phyloP scores from a whole-genome alignment of 495 filamentous ascomycete genomes.

The Aspergillus carlsbadensis region DNA sequence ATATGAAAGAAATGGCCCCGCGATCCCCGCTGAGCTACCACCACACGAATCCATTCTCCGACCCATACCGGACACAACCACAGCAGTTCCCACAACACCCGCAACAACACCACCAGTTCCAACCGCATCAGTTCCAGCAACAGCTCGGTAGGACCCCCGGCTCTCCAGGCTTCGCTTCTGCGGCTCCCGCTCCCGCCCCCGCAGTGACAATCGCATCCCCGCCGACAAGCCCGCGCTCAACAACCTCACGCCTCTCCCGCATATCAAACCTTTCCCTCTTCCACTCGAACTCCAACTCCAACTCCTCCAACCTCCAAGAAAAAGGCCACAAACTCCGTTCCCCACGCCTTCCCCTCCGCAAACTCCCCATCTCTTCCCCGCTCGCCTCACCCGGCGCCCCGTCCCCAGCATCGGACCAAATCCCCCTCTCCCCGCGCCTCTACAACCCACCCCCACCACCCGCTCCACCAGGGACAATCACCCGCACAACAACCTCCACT shows the following conservation, averaged over 20 bases:
- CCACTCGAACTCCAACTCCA: conserved; percentile 35
- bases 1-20: conserved; percentile 1
- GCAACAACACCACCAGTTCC: conserved; percentile 1
- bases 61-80: conserved; percentile 19
- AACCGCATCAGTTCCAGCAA: background rate
- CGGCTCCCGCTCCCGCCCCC: background rate
- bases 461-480: conserved; percentile 15
- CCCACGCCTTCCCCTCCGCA: conserved; percentile 52
- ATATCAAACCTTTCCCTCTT: conserved; percentile 55
- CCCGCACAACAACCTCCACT: conserved; percentile 38
- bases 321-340: conserved; percentile 40
- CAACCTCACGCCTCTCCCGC: conserved; percentile 38
- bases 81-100: conserved; percentile 6
- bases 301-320: conserved; percentile 49
- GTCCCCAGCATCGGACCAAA: conserved; percentile 38
- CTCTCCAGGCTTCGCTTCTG: no score
- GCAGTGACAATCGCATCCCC: background rate
- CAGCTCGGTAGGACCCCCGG: background rate
- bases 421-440: conserved; percentile 56
- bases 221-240: conserved; percentile 32
- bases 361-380: conserved; percentile 58
- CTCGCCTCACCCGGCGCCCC: conserved; percentile 49
- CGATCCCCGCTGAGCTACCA: conserved; percentile 21
- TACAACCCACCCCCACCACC: conserved; percentile 61
- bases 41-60: conserved; percentile 42